Conservation (phyloP, 1,139 yeast genomes). For the Lodderomyces parapsilosis region DNA sequence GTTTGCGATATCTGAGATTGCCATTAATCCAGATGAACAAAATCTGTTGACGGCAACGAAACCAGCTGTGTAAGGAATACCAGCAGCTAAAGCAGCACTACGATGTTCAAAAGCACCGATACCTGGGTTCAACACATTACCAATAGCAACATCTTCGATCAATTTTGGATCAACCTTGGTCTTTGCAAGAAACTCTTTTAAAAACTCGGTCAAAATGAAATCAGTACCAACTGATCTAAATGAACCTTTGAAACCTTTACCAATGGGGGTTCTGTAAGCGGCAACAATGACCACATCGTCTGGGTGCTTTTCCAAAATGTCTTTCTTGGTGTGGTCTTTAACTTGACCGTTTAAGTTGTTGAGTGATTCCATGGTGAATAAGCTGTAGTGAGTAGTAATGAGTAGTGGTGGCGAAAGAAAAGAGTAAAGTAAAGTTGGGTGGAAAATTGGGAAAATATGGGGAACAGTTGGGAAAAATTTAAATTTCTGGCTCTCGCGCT, state of each 20-base stretch:
- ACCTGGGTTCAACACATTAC: constrained; percentile 86
- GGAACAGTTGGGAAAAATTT: neutral
- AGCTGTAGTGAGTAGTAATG: neutral
- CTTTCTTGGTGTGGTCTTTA: constrained; percentile 3
- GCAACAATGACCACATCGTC: constrained; percentile 86
- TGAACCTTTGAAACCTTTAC: constrained; percentile 81
- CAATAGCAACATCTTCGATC: constrained; percentile 82
- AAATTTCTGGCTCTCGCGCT: neutral
- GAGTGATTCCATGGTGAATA: neutral
- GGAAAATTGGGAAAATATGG: neutral
- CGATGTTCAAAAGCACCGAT: constrained; percentile 93
- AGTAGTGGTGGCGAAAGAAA: neutral
- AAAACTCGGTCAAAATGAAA: constrained; percentile 64
- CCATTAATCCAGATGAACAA: constrained; percentile 92
- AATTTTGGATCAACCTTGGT: constrained; percentile 61
- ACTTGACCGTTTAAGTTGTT: constrained; percentile 2
- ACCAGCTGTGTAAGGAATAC: constrained; percentile 58
- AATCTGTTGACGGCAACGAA: constrained; percentile 87
- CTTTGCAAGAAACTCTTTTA: constrained; percentile 59
- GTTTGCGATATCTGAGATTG: constrained; percentile 85
- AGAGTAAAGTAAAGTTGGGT: neutral
- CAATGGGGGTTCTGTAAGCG: constrained; percentile 86
- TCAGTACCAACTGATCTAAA: constrained; percentile 78
- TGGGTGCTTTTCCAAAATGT: constrained; percentile 49
- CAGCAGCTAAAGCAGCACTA: constrained; percentile 61